Evolutionary conservation across 1,139 yeast genomes (phyloP).

Genomic region (Geotrichum aggregatum): DNA sequence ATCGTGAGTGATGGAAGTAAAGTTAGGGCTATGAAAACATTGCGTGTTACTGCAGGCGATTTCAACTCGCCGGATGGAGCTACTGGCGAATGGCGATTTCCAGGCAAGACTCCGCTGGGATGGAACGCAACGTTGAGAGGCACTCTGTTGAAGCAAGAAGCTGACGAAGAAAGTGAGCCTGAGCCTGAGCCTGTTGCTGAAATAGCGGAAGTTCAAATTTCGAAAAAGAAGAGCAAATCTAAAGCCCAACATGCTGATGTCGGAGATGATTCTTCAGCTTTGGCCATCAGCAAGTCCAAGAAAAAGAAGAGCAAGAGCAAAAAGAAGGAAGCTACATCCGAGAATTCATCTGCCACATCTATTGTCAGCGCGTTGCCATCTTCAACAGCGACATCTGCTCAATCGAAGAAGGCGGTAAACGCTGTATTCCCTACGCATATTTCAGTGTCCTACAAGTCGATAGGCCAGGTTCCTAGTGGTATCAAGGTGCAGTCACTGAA

Average conservation of each 20-base stretch:
- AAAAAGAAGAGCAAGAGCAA: slow-evolving; percentile 17
- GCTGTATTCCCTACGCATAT: slow-evolving; percentile 50
- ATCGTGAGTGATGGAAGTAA: slow-evolving; percentile 42
- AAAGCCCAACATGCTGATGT: slow-evolving; percentile 7
- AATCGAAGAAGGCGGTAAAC: neutral
- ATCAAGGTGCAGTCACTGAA: slow-evolving; percentile 63
- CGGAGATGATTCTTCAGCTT: neutral
- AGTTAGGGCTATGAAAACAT: slow-evolving; percentile 43
- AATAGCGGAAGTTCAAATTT: neutral
- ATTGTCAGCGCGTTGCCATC: neutral
- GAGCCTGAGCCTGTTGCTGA: slow-evolving; percentile 2
- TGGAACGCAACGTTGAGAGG: slow-evolving; percentile 69
- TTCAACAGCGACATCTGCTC: neutral
- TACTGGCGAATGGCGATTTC: slow-evolving; percentile 69
- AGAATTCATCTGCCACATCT: slow-evolving; percentile 6
- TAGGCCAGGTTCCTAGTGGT: slow-evolving; percentile 76
- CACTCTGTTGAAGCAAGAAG: slow-evolving; percentile 32
- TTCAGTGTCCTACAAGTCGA: slow-evolving; percentile 53
- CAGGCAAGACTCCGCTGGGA: slow-evolving; percentile 58
- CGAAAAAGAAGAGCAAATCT: slow-evolving; percentile 10
- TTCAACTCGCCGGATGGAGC: slow-evolving; percentile 53
- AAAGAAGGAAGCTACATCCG: slow-evolving; percentile 6
- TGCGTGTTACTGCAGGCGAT: slow-evolving; percentile 70
- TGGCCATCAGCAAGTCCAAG: slow-evolving; percentile 7
- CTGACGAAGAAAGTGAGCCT: slow-evolving; percentile 8